Base-by-base conservation (phyloP, 176 grass and related monocot genomes). In the Saccharum spontaneum region DNA sequence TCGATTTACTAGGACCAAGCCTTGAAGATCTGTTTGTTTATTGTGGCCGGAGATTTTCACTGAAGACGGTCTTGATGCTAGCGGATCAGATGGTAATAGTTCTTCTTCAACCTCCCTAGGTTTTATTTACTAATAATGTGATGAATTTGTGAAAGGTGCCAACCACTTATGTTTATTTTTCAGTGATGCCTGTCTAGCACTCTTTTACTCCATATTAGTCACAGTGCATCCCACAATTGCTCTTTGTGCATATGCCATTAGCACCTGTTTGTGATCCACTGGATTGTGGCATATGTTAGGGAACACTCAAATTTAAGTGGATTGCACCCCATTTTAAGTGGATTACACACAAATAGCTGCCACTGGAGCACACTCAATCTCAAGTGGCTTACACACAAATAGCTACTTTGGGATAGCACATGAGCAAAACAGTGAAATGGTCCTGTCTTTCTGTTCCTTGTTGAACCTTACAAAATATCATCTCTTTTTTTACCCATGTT, bases 11-110 rank as follows among this genome's bases (percentile, higher is more conserved):
- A 49, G 90, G 93, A 50, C 93, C 93, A 63, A 95, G 93, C 78
- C 93, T 92, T 65, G 93, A 95, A 80, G 93, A 92, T 83, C 69
- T 95, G 24, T 90, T 95, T 75, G 93, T 90, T 79, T 95, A 95
- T 71, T 95, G 93, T 50, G 88, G 90, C 30, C 83, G 90, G 41
- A 95, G 85, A 62, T 95, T 95, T 86, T 95, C 93, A 71, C 70
- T 95, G 40, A 95, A 95, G 88, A 95, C 93, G 4, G 90, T 95
- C 59, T 77, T 92, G 83, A 90, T 95, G 93, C 83, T 95, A 20
- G 93, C 93, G 17, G 93, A 95, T 77, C 90, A 95, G 69, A 95
- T 95, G 93, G 93, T 95, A 95, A 86, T 84, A 84, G 61, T 52
- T 82, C 6, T 67, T 52, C 13, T 49, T 49, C 62, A 80, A 39